Conservation (phyloP, 352 stramenopile species). For the Pythium utonaiense region DNA sequence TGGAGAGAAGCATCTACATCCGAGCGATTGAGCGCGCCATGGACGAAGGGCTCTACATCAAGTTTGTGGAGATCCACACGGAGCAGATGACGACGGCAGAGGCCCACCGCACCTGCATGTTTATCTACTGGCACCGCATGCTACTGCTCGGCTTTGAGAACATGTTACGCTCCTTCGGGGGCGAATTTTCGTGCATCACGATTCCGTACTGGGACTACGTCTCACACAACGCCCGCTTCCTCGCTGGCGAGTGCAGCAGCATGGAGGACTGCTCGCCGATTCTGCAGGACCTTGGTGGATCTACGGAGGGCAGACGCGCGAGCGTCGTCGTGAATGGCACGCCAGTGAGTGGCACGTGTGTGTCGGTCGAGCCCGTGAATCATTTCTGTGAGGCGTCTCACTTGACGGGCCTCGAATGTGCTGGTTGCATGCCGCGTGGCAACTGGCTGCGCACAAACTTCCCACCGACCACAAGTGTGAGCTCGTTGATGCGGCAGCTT, state of each 20-base stretch:
- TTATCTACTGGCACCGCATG: constrained; percentile 84
- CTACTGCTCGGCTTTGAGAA: constrained; percentile 85
- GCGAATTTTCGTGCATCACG: constrained; percentile 81
- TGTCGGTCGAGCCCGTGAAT: constrained; percentile 38
- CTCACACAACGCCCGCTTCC: constrained; percentile 70
- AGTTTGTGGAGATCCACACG: constrained; percentile 86
- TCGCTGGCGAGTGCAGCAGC: constrained; percentile 52
- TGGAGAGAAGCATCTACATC: constrained; percentile 75
- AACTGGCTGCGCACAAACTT: constrained; percentile 51
- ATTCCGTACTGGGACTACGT: constrained; percentile 89
- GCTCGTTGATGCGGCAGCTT: constrained; percentile 70
- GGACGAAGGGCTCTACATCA: constrained; percentile 83
- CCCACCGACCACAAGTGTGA: constrained; percentile 64
- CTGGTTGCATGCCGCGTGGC: constrained; percentile 68
- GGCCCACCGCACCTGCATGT: constrained; percentile 86
- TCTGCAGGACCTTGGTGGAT: constrained; percentile 68
- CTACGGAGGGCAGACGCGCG: constrained; percentile 27
- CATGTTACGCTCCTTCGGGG: constrained; percentile 75
- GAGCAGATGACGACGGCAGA: constrained; percentile 79
- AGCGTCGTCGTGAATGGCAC: constrained; percentile 65
- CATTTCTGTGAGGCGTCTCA: constrained; percentile 79
- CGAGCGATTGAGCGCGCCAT: constrained; percentile 67
- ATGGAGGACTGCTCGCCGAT: constrained; percentile 76
- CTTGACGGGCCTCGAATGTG: constrained; percentile 34
- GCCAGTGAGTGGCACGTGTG: constrained; percentile 55